Percentiles rank a stretch among this genome's conserved stretches.
Conservation (phyloP, 2,329 filamentous ascomycete species). For the Penicillium sp. region DNA sequence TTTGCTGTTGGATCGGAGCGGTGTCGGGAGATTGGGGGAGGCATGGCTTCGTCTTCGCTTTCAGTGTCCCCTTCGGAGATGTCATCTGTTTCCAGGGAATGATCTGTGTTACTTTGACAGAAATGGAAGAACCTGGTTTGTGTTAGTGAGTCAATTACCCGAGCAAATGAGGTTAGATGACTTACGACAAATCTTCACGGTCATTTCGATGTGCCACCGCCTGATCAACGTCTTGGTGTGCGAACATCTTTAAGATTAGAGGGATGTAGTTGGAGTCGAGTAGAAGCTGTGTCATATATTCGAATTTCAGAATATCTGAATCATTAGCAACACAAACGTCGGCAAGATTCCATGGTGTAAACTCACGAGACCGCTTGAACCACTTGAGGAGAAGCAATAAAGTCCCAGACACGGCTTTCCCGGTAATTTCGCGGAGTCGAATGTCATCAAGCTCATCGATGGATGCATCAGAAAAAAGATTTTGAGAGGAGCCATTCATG, state of each 20-base stretch:
- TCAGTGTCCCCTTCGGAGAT: slow-evolving; percentile 39
- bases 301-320: slow-evolving; percentile 86
- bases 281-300: slow-evolving; percentile 89
- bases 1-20: slow-evolving; percentile 34
- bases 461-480: slow-evolving; percentile 36
- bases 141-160: slow-evolving; percentile 13
- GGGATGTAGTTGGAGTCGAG: slow-evolving; percentile 95
- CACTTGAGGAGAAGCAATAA: slow-evolving; percentile 88
- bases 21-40: slow-evolving; percentile 74
- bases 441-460: slow-evolving; percentile 79
- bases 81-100: slow-evolving; percentile 44
- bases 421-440: slow-evolving; percentile 79
- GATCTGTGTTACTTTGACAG: slow-evolving; percentile 71
- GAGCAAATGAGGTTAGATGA: background rate
- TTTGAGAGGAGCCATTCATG: slow-evolving; percentile 24
- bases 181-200: slow-evolving; percentile 74
- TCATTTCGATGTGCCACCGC: slow-evolving; percentile 84
- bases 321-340: slow-evolving; percentile 11
- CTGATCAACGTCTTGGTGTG: slow-evolving; percentile 89
- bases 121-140: slow-evolving; percentile 78
- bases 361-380: slow-evolving; percentile 90
- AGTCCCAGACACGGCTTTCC: slow-evolving; percentile 88
- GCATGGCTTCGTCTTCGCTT: slow-evolving; percentile 70
- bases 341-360: background rate
- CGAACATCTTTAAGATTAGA: slow-evolving; percentile 86